Evolutionary conservation across 2,329 filamentous ascomycete species (phyloP), one percentile per base, ranked within the genome.

Genomic region (Hymenoscyphus occultus): DNA sequence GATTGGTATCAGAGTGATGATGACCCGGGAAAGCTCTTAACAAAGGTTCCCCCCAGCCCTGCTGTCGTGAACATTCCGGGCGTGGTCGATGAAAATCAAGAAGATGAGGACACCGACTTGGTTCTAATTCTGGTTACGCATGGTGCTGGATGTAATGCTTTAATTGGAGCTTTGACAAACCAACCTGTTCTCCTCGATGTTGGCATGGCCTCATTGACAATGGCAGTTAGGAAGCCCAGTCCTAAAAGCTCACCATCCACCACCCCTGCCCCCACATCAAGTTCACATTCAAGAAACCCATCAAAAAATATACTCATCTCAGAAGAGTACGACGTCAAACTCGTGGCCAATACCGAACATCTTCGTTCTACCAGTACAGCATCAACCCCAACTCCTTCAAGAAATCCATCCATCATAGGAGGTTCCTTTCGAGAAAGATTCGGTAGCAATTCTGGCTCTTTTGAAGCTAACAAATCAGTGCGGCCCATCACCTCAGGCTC

Each of bases 161-260:
- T 99, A 56, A 93, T 99, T 68, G 93, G 94, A 13, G 93, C 93
- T 32, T 85, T 99, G 69, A 96, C 93, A 0, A 91, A 94, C 66
- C 91, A 97, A 73, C 94, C 95, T 0, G 93, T 96, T 0, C 83
- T 99, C 14, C 86, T 96, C 73, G 93, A 98, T 74, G 90, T 98
- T 16, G 90, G 89, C 35, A 91, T 96, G 78, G 91, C 94, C 0
- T 97, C 93, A 3, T 82, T 99, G 59, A 97, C 94, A 1, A 90
- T 97, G 88, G 94, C 94, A 4, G 83, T 89, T 16, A 84, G 88
- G 60, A 89, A 87, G 67, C 69, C 72, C 1, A 67, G 67, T 42
- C 68, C 71, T 16, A 62, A 62, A 5, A 70, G 64, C 32, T 69
- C 71, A 0, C 69, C 71, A 13, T 58, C 48, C 16, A 62, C 68